These are phyloP conservation scores for Zoysia japonica DNA, from an alignment of 176 grass and related monocot genomes.

Conservation along the genomic window DNA sequence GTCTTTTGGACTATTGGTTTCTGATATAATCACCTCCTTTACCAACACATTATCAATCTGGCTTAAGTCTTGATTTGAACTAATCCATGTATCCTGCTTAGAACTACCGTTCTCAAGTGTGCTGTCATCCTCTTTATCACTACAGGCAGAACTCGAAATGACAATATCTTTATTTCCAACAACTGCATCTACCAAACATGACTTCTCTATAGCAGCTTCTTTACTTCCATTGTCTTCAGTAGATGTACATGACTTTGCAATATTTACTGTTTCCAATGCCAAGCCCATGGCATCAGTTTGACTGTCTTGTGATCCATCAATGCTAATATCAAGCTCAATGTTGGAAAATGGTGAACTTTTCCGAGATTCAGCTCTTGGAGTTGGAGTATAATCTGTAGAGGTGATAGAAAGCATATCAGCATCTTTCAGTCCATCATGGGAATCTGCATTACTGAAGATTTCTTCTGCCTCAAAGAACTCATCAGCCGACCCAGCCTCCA, in stretches of 20 bases:
- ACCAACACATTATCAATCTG: conserved; percentile 45
- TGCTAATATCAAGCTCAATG: conserved; percentile 39
- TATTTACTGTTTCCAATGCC: conserved; percentile 32
- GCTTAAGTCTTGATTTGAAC: conserved; percentile 9
- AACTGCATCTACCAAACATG: conserved; percentile 29
- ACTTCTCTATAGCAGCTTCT: conserved; percentile 2
- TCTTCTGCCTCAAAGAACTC: conserved; percentile 97
- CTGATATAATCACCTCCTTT: conserved; percentile 55
- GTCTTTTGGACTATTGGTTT: conserved; percentile 48
- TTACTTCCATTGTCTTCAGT: conserved; percentile 1
- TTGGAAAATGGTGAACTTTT: conserved; percentile 48
- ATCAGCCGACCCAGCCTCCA: conserved; percentile 67
- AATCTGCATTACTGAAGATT: conserved; percentile 74
- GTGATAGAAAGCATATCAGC: conserved; percentile 34
- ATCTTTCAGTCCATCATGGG: conserved; percentile 71
- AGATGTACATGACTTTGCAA: conserved; percentile 37
- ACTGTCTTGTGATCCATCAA: conserved; percentile 29
- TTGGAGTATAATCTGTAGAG: conserved; percentile 47
- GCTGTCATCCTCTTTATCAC: conserved; percentile 32
- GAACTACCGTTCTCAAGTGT: conserved; percentile 27
- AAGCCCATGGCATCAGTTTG: conserved; percentile 38
- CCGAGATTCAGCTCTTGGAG: conserved; percentile 42
- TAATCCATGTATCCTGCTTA: conserved; percentile 28
- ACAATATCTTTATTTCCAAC: conserved; percentile 24
- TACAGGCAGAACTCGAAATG: conserved; percentile 2